These are phyloP conservation scores for Phytopythium delawarense DNA, from an alignment of 352 stramenopile species.

Conservation along the genomic window DNA sequence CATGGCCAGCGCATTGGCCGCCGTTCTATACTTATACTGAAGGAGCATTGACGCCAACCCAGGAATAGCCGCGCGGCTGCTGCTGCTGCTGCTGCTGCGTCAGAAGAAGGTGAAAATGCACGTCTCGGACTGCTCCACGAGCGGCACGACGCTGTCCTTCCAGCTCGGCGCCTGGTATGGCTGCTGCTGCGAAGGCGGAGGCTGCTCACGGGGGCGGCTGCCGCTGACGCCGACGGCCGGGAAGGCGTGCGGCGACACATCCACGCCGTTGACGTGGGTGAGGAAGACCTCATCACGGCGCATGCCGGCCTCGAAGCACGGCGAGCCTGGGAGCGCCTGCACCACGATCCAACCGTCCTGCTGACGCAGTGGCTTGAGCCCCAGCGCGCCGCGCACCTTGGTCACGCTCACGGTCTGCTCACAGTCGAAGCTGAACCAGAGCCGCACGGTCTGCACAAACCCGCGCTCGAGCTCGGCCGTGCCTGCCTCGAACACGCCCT, in stretches of 20 bases:
- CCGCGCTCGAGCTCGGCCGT: slow-evolving; percentile 42
- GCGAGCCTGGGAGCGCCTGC: slow-evolving; percentile 57
- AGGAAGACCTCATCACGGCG: slow-evolving; percentile 67
- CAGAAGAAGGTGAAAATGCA: slow-evolving; percentile 82
- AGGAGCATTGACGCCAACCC: neutral
- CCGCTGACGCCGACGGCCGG: slow-evolving; percentile 37
- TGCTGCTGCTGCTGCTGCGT: neutral
- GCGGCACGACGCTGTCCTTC: slow-evolving; percentile 71
- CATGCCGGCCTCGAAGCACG: slow-evolving; percentile 72
- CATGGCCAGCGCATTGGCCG: neutral
- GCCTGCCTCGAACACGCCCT: slow-evolving; percentile 56
- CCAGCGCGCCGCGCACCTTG: slow-evolving; percentile 62
- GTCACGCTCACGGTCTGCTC: slow-evolving; percentile 77
- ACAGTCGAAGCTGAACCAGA: slow-evolving; percentile 83
- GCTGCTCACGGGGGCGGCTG: slow-evolving; percentile 12
- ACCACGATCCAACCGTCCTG: slow-evolving; percentile 78
- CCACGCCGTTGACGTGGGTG: slow-evolving; percentile 76
- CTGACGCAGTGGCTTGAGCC: slow-evolving; percentile 65
- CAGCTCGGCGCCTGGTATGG: slow-evolving; percentile 42
- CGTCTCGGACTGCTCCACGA: slow-evolving; percentile 70
- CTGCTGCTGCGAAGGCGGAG: slow-evolving; percentile 3
- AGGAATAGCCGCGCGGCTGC: neutral
- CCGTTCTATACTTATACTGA: slow-evolving; percentile 1
- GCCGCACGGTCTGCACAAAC: slow-evolving; percentile 62
- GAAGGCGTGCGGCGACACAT: slow-evolving; percentile 72